A percentile compares a stretch with the other conserved stretches of the same genome.
Conservation (phyloP, 2,329 filamentous ascomycete genomes). For the Lachnellula arida region DNA sequence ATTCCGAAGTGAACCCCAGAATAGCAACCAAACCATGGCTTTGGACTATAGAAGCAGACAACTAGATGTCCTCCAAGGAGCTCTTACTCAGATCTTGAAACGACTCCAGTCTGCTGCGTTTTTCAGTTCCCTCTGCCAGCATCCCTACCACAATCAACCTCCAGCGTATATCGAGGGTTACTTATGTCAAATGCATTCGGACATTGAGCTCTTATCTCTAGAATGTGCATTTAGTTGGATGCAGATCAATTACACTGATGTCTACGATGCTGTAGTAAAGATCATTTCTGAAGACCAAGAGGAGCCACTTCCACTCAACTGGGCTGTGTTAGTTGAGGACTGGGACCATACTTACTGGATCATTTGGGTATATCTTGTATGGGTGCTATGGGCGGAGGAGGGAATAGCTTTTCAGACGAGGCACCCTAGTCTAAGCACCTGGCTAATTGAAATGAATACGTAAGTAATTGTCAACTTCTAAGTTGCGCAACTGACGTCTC, state of each 20-base stretch:
- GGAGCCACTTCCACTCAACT: constrained; percentile 24
- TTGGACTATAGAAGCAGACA: constrained; percentile 23
- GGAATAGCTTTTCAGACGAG: constrained; percentile 6
- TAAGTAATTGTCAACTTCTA: not conserved
- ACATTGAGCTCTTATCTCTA: constrained; percentile 17
- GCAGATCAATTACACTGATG: constrained; percentile 4
- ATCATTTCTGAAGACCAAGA: constrained; percentile 26
- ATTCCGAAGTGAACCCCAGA: constrained; percentile 16
- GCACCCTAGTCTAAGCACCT: constrained; percentile 7
- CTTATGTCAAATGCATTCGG: not conserved
- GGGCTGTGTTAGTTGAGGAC: constrained; percentile 22
- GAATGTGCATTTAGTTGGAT: constrained; percentile 23
- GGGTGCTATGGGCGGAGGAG: constrained; percentile 11
- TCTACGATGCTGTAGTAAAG: constrained; percentile 5
- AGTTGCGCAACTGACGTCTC: not conserved
- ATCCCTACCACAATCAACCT: not conserved
- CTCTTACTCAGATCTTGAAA: constrained; percentile 3
- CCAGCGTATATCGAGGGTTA: not conserved
- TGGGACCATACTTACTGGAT: constrained; percentile 25
- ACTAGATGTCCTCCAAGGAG: constrained; percentile 13
- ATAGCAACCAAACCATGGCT: constrained; percentile 23
- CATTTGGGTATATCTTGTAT: constrained; percentile 23
- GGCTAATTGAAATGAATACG: constrained; percentile 8
- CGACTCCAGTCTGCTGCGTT: not conserved
- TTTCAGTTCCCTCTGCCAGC: constrained; percentile 11